Evolutionary conservation across 345 rosid genomes (phyloP).

Genomic region (Acer negundo): DNA sequence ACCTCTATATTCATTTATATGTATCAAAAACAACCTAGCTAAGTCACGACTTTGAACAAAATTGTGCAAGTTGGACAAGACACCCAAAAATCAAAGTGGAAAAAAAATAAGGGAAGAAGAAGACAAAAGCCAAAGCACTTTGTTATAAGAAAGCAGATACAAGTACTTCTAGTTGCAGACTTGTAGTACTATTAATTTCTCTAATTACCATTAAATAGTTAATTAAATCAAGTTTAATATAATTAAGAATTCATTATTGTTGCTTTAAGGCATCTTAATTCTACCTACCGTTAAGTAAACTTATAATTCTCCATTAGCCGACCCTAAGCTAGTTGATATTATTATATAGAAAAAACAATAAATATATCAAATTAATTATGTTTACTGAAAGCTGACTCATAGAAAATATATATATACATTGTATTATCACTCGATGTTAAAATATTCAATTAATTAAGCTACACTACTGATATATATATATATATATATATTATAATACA

Average conservation of each 20-base stretch:
- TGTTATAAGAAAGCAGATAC: neutral
- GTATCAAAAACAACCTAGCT: neutral
- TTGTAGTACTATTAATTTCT: neutral
- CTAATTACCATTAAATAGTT: neutral
- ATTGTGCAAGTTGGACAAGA: neutral
- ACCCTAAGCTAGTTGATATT: constrained; percentile 3
- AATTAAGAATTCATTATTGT: neutral
- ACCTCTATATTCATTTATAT: too few relatives aligned
- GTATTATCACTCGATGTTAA: neutral
- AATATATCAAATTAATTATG: neutral
- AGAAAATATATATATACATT: neutral
- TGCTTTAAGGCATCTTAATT: neutral
- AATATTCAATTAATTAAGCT: neutral
- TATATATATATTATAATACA: too few relatives aligned
- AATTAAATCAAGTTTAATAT: too few relatives aligned
- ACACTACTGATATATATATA: too few relatives aligned
- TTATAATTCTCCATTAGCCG: constrained; percentile 7
- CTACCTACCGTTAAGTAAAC: constrained; percentile 5
- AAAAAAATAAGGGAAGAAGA: neutral
- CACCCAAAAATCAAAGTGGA: neutral
- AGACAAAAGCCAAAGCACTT: constrained; percentile 1
- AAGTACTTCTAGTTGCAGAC: neutral
- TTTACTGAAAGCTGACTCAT: constrained; percentile 14
- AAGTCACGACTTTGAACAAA: neutral
- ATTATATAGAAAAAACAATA: neutral